Evolutionary conservation across 768 basidiomycete species (phyloP).

Genomic region (Kwoniella sp.): DNA sequence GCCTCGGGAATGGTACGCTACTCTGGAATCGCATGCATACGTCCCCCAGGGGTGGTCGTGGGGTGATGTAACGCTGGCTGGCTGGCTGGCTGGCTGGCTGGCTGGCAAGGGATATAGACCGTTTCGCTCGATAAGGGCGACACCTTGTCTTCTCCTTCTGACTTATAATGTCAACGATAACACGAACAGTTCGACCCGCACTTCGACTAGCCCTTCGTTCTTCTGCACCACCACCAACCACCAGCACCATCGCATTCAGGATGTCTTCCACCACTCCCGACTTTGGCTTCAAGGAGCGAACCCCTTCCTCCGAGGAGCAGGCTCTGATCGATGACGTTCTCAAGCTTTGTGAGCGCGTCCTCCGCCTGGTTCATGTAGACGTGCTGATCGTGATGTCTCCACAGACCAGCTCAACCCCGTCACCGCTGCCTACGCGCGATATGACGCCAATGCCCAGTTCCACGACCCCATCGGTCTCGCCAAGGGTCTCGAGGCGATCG

Average conservation of each 20-base stretch:
- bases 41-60: no score
- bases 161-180: no score
- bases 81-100: no score
- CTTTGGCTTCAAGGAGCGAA: slow-evolving; percentile 34
- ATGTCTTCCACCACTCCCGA: slow-evolving; percentile 12
- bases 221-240: not conserved
- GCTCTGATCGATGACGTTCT: slow-evolving; percentile 39
- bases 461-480: slow-evolving; percentile 47
- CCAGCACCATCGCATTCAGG: not conserved
- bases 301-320: slow-evolving; percentile 33
- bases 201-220: not conserved
- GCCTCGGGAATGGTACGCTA: no score
- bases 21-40: no score
- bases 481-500: slow-evolving; percentile 35
- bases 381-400: not conserved
- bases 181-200: not conserved
- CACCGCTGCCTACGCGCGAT: slow-evolving; percentile 35
- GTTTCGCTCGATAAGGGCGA: no score
- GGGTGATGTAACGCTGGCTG: no score
- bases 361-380: not conserved
- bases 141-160: no score
- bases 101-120: no score
- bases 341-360: slow-evolving; percentile 34
- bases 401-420: slow-evolving; percentile 43
- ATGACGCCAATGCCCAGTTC: slow-evolving; percentile 34